Percentiles rank a stretch among this genome's conserved stretches.
These are phyloP conservation scores for Alternaria longipes DNA, from an alignment of 2,329 filamentous ascomycete genomes.

Conservation along the genomic window DNA sequence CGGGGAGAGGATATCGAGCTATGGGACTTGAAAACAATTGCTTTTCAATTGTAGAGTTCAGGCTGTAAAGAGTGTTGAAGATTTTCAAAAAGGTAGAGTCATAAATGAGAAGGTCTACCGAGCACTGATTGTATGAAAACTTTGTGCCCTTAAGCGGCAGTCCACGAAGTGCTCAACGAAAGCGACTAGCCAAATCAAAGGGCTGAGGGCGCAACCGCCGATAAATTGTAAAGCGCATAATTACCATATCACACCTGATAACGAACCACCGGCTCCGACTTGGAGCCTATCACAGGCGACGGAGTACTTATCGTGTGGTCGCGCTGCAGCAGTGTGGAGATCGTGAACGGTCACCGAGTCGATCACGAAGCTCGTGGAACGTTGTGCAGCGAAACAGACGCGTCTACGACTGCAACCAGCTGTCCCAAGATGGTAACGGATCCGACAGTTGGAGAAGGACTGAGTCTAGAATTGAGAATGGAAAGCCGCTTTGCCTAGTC, in stretches of 20 bases:
- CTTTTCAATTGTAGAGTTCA: background rate
- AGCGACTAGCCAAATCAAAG: constrained; percentile 15
- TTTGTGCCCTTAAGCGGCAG: constrained; percentile 8
- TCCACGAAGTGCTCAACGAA: constrained; percentile 9
- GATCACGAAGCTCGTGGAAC: background rate
- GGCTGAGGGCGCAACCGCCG: constrained; percentile 31
- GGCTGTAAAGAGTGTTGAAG: background rate
- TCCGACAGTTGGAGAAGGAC: background rate
- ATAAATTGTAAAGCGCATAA: constrained; percentile 26
- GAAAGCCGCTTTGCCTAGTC: constrained; percentile 17
- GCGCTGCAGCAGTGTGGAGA: constrained; percentile 9
- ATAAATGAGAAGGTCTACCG: constrained; percentile 1
- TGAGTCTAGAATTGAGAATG: background rate
- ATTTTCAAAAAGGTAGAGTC: background rate
- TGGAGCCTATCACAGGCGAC: constrained; percentile 16
- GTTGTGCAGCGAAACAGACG: background rate
- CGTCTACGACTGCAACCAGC: background rate
- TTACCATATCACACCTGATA: background rate
- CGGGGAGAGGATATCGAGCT: background rate
- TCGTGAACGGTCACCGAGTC: background rate
- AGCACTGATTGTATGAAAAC: constrained; percentile 1
- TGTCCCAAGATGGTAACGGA: background rate
- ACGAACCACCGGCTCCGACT: background rate
- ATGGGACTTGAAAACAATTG: background rate
- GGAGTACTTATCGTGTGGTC: background rate